Percentiles rank a stretch among this genome's conserved stretches.
Evolutionary conservation across 306 rosid species (phyloP).

Genomic region (Castanea crenata): DNA sequence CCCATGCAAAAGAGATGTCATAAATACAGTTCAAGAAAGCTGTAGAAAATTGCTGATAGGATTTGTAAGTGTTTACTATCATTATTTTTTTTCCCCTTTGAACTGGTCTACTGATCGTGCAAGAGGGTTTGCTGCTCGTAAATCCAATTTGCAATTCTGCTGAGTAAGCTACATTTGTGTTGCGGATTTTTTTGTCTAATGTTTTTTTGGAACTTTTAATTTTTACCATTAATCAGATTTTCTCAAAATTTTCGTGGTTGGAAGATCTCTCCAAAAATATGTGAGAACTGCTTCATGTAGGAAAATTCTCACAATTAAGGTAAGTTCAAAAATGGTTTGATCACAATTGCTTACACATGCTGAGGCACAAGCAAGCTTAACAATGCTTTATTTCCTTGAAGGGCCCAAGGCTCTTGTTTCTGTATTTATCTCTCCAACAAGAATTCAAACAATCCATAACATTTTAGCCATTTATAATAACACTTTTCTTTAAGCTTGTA

Average conservation of each 20-base stretch:
- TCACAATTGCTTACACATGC: too few species aligned
- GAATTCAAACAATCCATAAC: too few species aligned
- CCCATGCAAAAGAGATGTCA: conserved; percentile 14
- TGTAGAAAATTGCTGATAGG: conserved; percentile 46
- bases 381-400: too few species aligned
- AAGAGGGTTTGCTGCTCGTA: background rate
- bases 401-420: too few species aligned
- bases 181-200: background rate
- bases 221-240: background rate
- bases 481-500: too few species aligned
- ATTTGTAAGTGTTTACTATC: conserved; percentile 15
- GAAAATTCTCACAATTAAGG: background rate
- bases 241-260: background rate
- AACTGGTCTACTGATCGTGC: background rate
- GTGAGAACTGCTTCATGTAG: background rate
- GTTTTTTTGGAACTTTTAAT: background rate
- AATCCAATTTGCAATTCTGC: background rate
- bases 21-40: conserved; percentile 48
- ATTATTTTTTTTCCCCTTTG: too few species aligned
- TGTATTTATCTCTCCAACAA: too few species aligned
- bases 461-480: too few species aligned
- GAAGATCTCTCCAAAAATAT: background rate
- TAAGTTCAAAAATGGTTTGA: too few species aligned
- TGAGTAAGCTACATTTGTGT: background rate
- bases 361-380: too few species aligned